Evolutionary conservation across 805 yeast species (phyloP).

Genomic region (Yarrowia alimentaria): DNA sequence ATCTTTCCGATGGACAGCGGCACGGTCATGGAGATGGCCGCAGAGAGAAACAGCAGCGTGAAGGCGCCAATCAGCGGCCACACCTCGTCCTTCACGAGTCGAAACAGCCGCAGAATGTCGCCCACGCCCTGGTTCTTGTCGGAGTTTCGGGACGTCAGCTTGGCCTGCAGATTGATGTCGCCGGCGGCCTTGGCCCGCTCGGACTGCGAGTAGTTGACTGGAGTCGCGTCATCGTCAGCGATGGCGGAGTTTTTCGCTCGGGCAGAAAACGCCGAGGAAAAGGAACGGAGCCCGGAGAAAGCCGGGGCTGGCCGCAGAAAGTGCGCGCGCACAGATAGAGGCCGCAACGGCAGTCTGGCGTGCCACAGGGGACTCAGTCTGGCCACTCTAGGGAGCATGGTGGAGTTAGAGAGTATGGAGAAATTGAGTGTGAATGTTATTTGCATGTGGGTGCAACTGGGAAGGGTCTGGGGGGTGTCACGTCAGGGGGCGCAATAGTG

Average conservation of each 20-base stretch:
- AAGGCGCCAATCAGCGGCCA: conserved; percentile 46
- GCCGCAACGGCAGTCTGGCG: conserved; percentile 9
- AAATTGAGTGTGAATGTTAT: conserved; percentile 9
- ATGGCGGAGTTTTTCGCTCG: conserved; percentile 8
- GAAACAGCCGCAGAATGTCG: conserved; percentile 51
- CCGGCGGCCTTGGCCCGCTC: conserved; percentile 38
- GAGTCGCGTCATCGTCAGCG: conserved; percentile 23
- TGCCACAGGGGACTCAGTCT: conserved; percentile 24
- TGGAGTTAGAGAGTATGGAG: not conserved
- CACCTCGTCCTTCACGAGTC: conserved; percentile 57
- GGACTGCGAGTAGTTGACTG: conserved; percentile 32
- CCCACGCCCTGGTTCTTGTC: conserved; percentile 31
- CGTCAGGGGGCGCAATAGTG: too few relatives aligned
- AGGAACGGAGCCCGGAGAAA: conserved; percentile 4
- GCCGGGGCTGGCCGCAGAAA: conserved; percentile 11
- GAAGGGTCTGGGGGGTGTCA: not conserved
- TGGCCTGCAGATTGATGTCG: conserved; percentile 39
- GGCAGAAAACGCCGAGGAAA: too few relatives aligned
- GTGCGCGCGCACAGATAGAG: conserved; percentile 1
- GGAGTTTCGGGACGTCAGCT: conserved; percentile 33
- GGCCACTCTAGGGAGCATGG: conserved; percentile 26
- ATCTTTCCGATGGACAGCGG: conserved; percentile 86
- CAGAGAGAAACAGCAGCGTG: conserved; percentile 70
- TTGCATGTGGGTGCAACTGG: conserved; percentile 2
- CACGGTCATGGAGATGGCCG: conserved; percentile 75